Base-by-base conservation (phyloP, 768 basidiomycete genomes). In the Goffeauzyma gilvescens region DNA sequence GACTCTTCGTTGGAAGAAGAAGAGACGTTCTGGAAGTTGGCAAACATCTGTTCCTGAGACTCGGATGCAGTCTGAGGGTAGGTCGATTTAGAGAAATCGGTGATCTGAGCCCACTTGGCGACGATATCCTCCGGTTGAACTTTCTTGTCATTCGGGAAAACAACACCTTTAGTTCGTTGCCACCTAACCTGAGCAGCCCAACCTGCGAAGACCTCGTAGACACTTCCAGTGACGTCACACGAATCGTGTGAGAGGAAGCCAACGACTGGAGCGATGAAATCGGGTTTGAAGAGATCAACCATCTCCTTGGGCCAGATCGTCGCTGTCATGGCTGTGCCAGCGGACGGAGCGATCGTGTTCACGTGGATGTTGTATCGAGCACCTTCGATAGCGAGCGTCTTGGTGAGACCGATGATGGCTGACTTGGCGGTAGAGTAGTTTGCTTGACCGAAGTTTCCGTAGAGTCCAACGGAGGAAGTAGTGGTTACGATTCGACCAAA, bases 371-470 rank as follows among this genome's bases (percentile, higher is more conserved):
- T 76, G 64, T 90, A 86, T 59, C 84, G 84, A 58, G 72, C 70
- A 38, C 93, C 93, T 64, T 98, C 93, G 43, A 87, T 75, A 2
- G 78, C 86, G 17, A 96, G 73, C 0, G 85, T 78, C 37, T 77
- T 74, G n/a, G 87, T 89, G 12, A 98, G 63, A 42, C 84, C 85
- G 49, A 83, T 78, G 53, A 96, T 81, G 17, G 74, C 87, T 44
- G 85, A 79, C 63, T 95, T 96, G 5, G 86, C 93, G 3, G 89
- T 78, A 10, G 83, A 78, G 63, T 95, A 95, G 57, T 90, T 93
- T 25, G 83, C 80, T 63, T 95, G 87, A 18, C 90, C 89, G 58
- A 89, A 85, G 67, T 93, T 86, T 5, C 87, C 87, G 55, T 87
- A 86, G 41, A 96, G 76, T 46, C 89, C 90, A 38, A 85, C 85